A percentile compares a stretch with the other conserved stretches of the same genome.
Evolutionary conservation across 2,329 filamentous ascomycete genomes (phyloP).

Genomic region (Aspergillus sp.): DNA sequence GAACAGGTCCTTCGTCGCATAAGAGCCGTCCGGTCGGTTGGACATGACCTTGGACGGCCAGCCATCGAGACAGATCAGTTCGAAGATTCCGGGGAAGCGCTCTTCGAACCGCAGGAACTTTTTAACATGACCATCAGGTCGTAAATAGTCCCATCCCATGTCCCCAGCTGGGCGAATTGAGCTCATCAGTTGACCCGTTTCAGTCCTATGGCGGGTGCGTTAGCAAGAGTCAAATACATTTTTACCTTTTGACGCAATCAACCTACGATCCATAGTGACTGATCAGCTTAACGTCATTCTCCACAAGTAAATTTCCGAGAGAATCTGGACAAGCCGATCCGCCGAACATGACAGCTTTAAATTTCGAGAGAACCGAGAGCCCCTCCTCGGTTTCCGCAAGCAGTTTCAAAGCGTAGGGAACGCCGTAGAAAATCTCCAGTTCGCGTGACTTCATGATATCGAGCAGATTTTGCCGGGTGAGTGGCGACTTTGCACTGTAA

Average conservation of each 20-base stretch:
- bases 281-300: slow-evolving; percentile 55
- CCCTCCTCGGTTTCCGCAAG: slow-evolving; percentile 60
- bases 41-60: slow-evolving; percentile 42
- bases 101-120: slow-evolving; percentile 45
- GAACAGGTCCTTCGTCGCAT: slow-evolving; percentile 53
- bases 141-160: slow-evolving; percentile 62
- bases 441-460: slow-evolving; percentile 43
- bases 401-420: slow-evolving; percentile 65
- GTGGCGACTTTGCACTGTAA: slow-evolving; percentile 56
- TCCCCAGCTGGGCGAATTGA: slow-evolving; percentile 55
- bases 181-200: slow-evolving; percentile 63
- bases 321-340: slow-evolving; percentile 61
- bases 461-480: slow-evolving; percentile 53
- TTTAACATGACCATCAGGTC: slow-evolving; percentile 40
- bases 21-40: slow-evolving; percentile 50
- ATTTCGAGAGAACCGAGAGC: slow-evolving; percentile 45
- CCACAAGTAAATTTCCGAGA: slow-evolving; percentile 55
- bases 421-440: slow-evolving; percentile 58
- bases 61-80: slow-evolving; percentile 36
- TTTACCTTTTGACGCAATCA: neutral
- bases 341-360: slow-evolving; percentile 57
- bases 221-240: neutral
- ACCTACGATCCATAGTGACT: slow-evolving; percentile 59
- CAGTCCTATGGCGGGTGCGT: slow-evolving; percentile 45
- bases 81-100: slow-evolving; percentile 35